Percentiles rank a stretch among this genome's conserved stretches.
Conservation (phyloP, 2,329 filamentous ascomycete species). For the Trichoderma sp. region DNA sequence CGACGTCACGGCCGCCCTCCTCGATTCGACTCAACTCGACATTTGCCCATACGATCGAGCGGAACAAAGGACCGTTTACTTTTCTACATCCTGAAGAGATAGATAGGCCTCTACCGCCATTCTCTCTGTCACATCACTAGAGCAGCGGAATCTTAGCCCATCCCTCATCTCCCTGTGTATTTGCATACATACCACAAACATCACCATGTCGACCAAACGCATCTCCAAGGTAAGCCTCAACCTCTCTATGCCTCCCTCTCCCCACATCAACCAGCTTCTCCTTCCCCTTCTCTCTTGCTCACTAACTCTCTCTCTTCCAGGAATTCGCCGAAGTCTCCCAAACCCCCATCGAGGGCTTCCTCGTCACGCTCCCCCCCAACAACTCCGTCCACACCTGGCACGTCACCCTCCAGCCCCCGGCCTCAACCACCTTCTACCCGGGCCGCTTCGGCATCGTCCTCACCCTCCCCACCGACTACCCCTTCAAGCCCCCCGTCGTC, state of each 20-base stretch:
- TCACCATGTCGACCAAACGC: conserved; percentile 43
- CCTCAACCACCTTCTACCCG: conserved; percentile 52
- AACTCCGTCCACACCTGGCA: conserved; percentile 54
- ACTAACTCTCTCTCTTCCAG: conserved; percentile 34
- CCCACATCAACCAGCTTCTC: not conserved
- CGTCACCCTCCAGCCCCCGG: conserved; percentile 47
- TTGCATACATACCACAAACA: not conserved
- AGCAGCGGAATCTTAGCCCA: not conserved
- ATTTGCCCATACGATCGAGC: not conserved
- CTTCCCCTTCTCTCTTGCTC: not conserved
- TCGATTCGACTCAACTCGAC: not conserved
- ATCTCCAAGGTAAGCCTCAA: conserved; percentile 41
- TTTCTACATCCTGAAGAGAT: not conserved
- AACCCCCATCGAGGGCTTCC: conserved; percentile 47
- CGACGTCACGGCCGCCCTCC: not conserved
- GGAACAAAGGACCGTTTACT: not conserved
- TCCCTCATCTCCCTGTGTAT: not conserved
- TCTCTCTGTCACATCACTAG: not conserved
- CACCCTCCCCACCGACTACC: conserved; percentile 74
- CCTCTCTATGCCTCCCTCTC: not conserved
- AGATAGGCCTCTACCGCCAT: not conserved
- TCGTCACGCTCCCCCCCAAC: conserved; percentile 46
- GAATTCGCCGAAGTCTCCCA: conserved; percentile 53
- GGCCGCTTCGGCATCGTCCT: conserved; percentile 74
- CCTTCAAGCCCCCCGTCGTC: conserved; percentile 81